Evolutionary conservation across 805 yeast genomes (phyloP), one percentile per base, ranked within the genome.

Genomic region (Ogataea henricii): DNA sequence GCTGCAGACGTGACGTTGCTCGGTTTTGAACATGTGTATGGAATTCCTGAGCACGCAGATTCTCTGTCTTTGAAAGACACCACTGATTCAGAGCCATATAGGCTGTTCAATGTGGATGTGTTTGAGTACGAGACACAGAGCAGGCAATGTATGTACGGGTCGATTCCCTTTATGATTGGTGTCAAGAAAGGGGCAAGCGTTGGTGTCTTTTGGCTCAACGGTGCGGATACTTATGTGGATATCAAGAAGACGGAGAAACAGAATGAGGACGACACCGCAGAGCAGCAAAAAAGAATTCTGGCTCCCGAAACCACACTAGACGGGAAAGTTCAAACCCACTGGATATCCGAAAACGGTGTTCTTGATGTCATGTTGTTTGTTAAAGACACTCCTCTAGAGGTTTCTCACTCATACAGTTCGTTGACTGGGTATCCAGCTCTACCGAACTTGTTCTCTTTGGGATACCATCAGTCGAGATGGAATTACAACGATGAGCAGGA

Each of bases 391-490:
- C 85, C 89, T 1, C 63, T 67, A 1, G 75, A 73, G 14, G 74
- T 94, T 18, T 76, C 83, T 34, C 60, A 71, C 35, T 73, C 81
- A 27, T 92, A 86, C 64, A 85, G 89, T 1, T 55, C 64, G 2
- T 65, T 94, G 14, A 84, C 96, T 0, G 99, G 99, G 0, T 77
- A 69, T 48, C 75, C 90, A 0, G 65, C 73, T 6, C 67, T 94
- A 9, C 99, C 99, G 1, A 86, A 82, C 53, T 53, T 83, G 36
- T 87, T 90, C 58, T 74, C 96, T 0, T 65, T 90, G 12, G 98
- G 96, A 0, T 89, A 94, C 63, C 98, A 94, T 63, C 99, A 94
- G 67, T 92, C 97, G 63, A 78, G 98, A 60, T 94, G 99, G 99
- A 94, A 94, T 65, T 94, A 94, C 69, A 88, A 89, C 62, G 91